Percentiles rank a stretch among this genome's conserved stretches.
These are phyloP conservation scores for Monosporozyma unispora DNA, from an alignment of 805 yeast species.

Conservation along the genomic window DNA sequence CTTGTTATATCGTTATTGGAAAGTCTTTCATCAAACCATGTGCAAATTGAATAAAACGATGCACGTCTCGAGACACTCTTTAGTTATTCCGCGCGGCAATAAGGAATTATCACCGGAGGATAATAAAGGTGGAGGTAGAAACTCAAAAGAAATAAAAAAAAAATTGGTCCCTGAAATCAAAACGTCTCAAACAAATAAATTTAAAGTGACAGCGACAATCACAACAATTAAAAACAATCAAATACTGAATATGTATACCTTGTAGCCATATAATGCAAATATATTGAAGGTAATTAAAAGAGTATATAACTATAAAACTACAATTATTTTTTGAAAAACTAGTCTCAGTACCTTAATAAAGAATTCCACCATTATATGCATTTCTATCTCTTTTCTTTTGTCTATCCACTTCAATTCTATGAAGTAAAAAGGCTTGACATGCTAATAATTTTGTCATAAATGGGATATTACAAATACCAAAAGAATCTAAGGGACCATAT, in stretches of 20 bases:
- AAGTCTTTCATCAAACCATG: neutral
- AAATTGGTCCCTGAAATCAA: neutral
- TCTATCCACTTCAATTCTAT: slow-evolving; percentile 5
- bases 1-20: too few relatives aligned
- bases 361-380: neutral
- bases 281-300: too few relatives aligned
- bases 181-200: neutral
- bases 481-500: slow-evolving; percentile 1
- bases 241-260: too few relatives aligned
- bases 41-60: neutral
- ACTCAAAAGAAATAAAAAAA: too few relatives aligned
- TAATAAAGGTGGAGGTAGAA: too few relatives aligned
- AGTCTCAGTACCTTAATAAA: neutral
- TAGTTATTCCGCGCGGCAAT: neutral
- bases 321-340: neutral
- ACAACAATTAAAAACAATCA: too few relatives aligned
- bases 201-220: too few relatives aligned
- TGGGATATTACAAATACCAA: slow-evolving; percentile 12
- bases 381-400: slow-evolving; percentile 1
- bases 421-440: slow-evolving; percentile 10
- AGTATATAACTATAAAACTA: too few relatives aligned
- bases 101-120: too few relatives aligned
- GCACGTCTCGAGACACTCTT: neutral
- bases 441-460: slow-evolving; percentile 10
- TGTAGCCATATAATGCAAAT: too few relatives aligned